These are phyloP conservation scores for Alternaria sp. DNA, from an alignment of 2,329 filamentous ascomycete species.

Conservation along the genomic window DNA sequence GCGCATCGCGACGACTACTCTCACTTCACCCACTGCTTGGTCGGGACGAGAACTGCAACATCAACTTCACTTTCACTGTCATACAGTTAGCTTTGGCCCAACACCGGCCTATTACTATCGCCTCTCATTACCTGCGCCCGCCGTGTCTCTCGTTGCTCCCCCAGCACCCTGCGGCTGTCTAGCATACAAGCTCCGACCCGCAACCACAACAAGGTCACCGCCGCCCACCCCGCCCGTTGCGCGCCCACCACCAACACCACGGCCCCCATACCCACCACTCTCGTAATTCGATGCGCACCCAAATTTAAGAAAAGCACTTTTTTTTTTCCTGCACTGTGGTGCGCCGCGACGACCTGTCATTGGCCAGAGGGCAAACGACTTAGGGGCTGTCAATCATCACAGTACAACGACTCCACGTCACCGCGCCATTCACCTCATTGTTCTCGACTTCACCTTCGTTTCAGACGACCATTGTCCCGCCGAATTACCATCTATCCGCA, in stretches of 20 bases:
- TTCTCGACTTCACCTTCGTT: conserved; percentile 19
- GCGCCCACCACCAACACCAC: conserved; percentile 23
- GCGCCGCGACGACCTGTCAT: conserved; percentile 18
- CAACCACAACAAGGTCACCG: conserved; percentile 27
- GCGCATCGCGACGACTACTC: conserved; percentile 24
- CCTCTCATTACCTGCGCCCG: conserved; percentile 25
- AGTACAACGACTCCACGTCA: conserved; percentile 29
- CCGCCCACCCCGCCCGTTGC: conserved; percentile 26
- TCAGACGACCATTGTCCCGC: conserved; percentile 11
- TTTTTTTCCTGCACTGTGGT: conserved; percentile 20
- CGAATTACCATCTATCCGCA: conserved; percentile 1
- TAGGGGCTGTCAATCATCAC: conserved; percentile 21
- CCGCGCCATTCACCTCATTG: conserved; percentile 24
- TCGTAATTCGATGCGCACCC: conserved; percentile 22
- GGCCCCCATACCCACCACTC: neutral
- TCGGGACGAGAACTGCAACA: neutral
- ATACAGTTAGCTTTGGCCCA: conserved; percentile 19
- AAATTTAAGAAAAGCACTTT: conserved; percentile 14
- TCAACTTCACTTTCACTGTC: neutral
- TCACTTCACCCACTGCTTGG: neutral
- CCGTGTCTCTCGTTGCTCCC: conserved; percentile 26
- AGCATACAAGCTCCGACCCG: conserved; percentile 26
- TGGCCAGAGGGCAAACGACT: conserved; percentile 26
- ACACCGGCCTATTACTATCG: conserved; percentile 11
- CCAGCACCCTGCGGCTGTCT: conserved; percentile 24